These are phyloP conservation scores for Epichloe amarillans DNA, from an alignment of 2,329 filamentous ascomycete genomes.

Conservation along the genomic window DNA sequence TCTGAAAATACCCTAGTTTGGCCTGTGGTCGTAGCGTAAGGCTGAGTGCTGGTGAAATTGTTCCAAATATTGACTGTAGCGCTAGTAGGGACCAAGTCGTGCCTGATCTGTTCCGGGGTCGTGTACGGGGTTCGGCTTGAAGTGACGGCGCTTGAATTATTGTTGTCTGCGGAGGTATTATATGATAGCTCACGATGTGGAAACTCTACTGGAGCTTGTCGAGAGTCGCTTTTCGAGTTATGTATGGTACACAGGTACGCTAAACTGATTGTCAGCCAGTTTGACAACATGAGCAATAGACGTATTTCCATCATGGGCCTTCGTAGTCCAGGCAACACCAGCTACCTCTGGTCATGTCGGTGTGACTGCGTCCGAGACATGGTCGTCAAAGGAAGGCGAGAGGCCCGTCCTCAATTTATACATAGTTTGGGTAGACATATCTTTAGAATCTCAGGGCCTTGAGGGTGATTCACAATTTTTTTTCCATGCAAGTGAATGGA, in stretches of 20 bases:
- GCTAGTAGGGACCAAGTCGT: background rate
- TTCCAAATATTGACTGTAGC: background rate
- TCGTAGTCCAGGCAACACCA: background rate
- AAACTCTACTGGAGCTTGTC: background rate
- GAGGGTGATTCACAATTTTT: background rate
- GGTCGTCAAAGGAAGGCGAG: background rate
- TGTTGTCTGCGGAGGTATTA: background rate
- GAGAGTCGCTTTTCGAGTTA: background rate
- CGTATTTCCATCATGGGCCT: conserved; percentile 4
- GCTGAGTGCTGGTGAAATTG: background rate
- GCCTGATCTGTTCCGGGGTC: background rate
- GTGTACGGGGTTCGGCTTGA: background rate
- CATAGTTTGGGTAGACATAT: background rate
- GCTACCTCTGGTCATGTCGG: background rate
- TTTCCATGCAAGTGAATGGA: background rate
- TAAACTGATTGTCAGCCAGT: conserved; percentile 8
- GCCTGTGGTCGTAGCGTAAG: background rate
- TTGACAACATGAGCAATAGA: conserved; percentile 3
- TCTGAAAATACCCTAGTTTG: background rate
- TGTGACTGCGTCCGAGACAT: background rate
- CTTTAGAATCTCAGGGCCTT: background rate
- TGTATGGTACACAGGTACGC: background rate
- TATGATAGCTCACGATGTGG: background rate
- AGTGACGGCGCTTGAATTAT: background rate
- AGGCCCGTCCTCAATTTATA: background rate